phyloP scores from a whole-genome alignment of 108 stramenopile genomes.

The Pseudonitzschia multiseries region DNA sequence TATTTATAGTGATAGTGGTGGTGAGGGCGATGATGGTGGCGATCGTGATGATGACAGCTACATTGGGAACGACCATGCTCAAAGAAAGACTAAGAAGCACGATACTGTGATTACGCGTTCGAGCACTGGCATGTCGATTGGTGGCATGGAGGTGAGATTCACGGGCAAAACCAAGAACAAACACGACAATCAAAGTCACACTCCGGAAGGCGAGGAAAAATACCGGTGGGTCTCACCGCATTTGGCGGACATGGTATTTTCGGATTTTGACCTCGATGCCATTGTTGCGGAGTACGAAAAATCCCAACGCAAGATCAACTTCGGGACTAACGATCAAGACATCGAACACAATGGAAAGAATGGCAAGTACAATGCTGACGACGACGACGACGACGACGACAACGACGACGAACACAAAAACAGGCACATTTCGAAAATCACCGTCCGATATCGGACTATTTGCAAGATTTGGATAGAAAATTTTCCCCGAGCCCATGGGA shows the following conservation, averaged over 20 bases:
- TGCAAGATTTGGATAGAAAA: slow-evolving; percentile 9
- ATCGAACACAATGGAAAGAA: background rate
- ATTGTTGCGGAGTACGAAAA: slow-evolving; percentile 15
- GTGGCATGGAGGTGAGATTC: background rate
- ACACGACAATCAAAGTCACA: background rate
- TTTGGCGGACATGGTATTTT: background rate
- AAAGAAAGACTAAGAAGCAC: too few relatives aligned
- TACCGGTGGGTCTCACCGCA: slow-evolving; percentile 7
- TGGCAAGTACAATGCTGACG: background rate
- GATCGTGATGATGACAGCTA: background rate
- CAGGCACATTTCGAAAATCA: background rate
- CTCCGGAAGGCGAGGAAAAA: background rate
- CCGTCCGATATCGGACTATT: background rate
- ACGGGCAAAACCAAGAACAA: background rate
- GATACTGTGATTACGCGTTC: background rate
- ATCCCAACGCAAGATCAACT: slow-evolving; percentile 5
- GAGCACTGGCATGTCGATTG: background rate
- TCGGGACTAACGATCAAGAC: background rate
- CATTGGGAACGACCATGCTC: background rate
- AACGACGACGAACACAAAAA: background rate
- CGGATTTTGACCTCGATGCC: slow-evolving; percentile 6
- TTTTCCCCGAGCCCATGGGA: slow-evolving; percentile 31
- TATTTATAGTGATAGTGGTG: background rate
- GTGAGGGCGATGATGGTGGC: background rate
- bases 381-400: background rate